phyloP scores from a whole-genome alignment of 768 basidiomycete species.

The Lepiota venenata region DNA sequence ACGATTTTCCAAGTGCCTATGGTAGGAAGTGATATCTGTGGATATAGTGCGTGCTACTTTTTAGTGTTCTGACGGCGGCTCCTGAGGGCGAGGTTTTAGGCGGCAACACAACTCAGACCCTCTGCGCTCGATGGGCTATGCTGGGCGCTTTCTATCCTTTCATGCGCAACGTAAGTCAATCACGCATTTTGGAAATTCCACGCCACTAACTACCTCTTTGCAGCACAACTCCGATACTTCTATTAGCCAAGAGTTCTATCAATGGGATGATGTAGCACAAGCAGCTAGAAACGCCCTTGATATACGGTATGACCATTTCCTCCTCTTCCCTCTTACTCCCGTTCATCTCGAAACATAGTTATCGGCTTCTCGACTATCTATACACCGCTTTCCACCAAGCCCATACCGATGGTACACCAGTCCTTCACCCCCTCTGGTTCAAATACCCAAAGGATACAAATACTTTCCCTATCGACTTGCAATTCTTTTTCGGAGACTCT shows the following conservation, averaged over 20 bases:
- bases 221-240: conserved; percentile 54
- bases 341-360: conserved; percentile 30
- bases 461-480: conserved; percentile 59
- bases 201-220: neutral
- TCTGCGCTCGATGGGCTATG: conserved; percentile 77
- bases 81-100: conserved; percentile 23
- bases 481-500: conserved; percentile 67
- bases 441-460: conserved; percentile 59
- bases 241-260: conserved; percentile 65
- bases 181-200: neutral
- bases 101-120: conserved; percentile 59
- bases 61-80: neutral
- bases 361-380: conserved; percentile 67
- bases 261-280: conserved; percentile 52
- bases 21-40: conserved; percentile 76
- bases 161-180: conserved; percentile 61
- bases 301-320: conserved; percentile 42
- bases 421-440: conserved; percentile 64
- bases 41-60: conserved; percentile 41
- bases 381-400: conserved; percentile 69
- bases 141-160: conserved; percentile 78
- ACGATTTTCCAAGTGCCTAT: conserved; percentile 67
- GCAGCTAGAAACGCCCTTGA: conserved; percentile 60
- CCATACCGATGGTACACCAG: conserved; percentile 54
- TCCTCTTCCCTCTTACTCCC: neutral